Base-by-base conservation (phyloP, 108 stramenopile species). In the Schizochytrium sp. region DNA sequence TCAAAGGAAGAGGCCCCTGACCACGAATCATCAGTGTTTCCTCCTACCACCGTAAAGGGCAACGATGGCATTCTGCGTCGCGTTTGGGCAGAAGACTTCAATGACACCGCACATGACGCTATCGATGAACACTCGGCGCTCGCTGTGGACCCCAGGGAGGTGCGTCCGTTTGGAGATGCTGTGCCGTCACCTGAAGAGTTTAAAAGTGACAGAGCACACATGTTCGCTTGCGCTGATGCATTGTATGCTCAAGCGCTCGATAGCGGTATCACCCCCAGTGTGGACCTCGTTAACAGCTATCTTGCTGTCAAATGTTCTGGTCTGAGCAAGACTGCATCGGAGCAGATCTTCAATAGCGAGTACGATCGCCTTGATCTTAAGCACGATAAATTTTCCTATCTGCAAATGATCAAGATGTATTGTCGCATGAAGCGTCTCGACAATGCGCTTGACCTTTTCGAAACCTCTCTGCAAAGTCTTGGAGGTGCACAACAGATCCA, bases 321-420 rank as follows among this genome's bases (percentile, higher is more conserved):
- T 1, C 64, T 69, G 0, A 12, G 64, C 0, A 69, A 44, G 12
- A 8, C 28, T 38, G 12, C 12, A 38, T 38, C 64, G 12, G 64
- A 69, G 2, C 42, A 69, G 64, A 12, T 69, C 19, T 69, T 69
- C 15, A 5, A 69, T 38, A 28, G 42, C 19, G 19, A 28, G 12
- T 69, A 69, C 64, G 44, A 12, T 2, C 64, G 28, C 19, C 44
- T 28, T 44, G 64, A 69, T 44, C 42, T 69, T 8, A 44, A 38
- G 64, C 64, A 12, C 10, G 64, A 69, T 44, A 69, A 69, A 44
- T 69, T 44, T 44, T 44, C 12, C 28, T 69, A 69, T 44, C 15
- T 69, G 64, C 5, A 12, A 7, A 69, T 69, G 64, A 69, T 69
- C 64, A 69, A 69, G 15, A 69, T 69, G 64, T 69, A 69, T 44